Evolutionary conservation across 768 basidiomycete genomes (phyloP).

Genomic region (Mycena vulgaris): DNA sequence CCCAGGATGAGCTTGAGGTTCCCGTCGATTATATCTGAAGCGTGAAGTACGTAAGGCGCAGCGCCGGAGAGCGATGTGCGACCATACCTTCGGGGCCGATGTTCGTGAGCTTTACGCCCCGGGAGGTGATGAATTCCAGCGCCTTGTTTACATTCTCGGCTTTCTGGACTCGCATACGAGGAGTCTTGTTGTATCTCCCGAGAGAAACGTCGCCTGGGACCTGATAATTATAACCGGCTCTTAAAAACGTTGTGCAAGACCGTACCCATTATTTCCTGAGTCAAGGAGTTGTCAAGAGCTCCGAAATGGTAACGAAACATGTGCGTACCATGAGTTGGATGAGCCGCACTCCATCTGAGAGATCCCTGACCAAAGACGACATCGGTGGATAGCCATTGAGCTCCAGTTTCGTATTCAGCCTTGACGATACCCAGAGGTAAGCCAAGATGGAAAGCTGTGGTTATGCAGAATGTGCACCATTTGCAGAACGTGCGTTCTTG

Average conservation of each 20-base stretch:
- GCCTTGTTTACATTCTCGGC: constrained; percentile 99
- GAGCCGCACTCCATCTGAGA: constrained; percentile 94
- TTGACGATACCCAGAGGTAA: constrained; percentile 50
- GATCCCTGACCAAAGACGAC: constrained; percentile 90
- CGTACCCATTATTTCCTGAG: constrained; percentile 96
- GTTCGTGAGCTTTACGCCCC: constrained; percentile 96
- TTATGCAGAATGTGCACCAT: background rate
- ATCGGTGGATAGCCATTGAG: constrained; percentile 88
- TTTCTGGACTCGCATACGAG: constrained; percentile 94
- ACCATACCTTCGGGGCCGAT: constrained; percentile 95
- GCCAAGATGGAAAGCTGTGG: constrained; percentile 19
- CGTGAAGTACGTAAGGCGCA: constrained; percentile 20
- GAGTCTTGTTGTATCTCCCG: constrained; percentile 93
- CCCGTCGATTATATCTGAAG: constrained; percentile 96
- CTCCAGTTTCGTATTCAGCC: constrained; percentile 97
- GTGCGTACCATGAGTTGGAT: constrained; percentile 92
- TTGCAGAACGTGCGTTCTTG: constrained; percentile 93
- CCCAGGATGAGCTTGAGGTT: constrained; percentile 98
- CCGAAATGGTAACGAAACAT: background rate
- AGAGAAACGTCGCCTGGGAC: constrained; percentile 86
- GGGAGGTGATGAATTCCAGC: constrained; percentile 92
- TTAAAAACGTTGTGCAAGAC: background rate
- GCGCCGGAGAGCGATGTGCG: background rate
- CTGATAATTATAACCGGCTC: constrained; percentile 11
- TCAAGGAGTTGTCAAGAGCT: background rate